These are phyloP conservation scores for Tritrichomonas musculus DNA, from an alignment of 208 protist genomes.

Conservation along the genomic window DNA sequence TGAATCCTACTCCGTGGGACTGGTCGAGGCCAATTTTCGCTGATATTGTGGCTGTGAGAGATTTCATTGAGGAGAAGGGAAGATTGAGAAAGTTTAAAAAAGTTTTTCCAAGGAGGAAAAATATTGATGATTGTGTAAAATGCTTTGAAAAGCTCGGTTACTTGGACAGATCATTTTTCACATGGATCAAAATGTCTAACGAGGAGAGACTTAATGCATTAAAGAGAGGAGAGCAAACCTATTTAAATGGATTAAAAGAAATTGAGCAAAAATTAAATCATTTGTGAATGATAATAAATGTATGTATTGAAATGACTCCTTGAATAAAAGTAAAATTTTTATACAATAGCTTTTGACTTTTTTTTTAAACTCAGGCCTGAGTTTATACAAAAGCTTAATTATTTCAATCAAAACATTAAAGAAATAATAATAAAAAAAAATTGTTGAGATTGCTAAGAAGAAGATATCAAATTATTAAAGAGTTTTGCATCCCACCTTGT, in stretches of 20 bases:
- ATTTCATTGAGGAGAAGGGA: background rate
- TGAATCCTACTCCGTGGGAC: background rate
- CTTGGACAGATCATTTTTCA: background rate
- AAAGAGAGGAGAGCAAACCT: background rate
- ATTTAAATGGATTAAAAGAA: background rate
- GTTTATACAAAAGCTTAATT: too few species aligned
- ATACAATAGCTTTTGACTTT: too few species aligned
- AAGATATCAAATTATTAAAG: too few species aligned
- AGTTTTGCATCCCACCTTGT: too few species aligned
- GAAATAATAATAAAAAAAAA: too few species aligned
- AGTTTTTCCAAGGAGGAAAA: background rate
- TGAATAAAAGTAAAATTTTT: too few species aligned
- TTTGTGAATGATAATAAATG: too few species aligned
- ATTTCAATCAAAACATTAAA: too few species aligned
- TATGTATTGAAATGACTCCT: too few species aligned
- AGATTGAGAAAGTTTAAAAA: background rate
- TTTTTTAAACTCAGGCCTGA: too few species aligned
- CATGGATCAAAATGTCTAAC: background rate
- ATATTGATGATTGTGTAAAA: background rate
- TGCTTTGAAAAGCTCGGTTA: background rate
- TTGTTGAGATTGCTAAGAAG: too few species aligned
- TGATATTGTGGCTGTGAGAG: background rate
- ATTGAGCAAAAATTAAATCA: background rate
- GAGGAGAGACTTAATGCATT: background rate
- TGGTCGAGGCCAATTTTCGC: background rate